phyloP scores from a whole-genome alignment of 2,329 filamentous ascomycete species.

The Neofusicoccum sp. region DNA sequence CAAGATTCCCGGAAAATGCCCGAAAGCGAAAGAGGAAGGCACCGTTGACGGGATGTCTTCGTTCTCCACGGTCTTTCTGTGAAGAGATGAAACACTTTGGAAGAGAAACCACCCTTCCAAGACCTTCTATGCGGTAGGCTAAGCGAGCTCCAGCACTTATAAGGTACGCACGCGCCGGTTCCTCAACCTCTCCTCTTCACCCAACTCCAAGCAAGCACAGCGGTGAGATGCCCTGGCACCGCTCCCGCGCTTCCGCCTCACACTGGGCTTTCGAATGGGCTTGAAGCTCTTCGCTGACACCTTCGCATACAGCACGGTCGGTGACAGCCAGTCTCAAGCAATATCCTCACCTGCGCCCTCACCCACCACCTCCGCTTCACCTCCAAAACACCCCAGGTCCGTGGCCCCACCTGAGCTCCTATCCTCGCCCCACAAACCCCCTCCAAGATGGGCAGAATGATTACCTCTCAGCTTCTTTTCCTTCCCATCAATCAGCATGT shows the following conservation, averaged over 20 bases:
- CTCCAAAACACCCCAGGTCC: not conserved
- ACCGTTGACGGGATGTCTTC: no score
- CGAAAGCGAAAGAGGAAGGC: no score
- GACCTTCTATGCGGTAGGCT: no score
- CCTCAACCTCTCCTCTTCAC: not conserved
- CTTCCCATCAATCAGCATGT: not conserved
- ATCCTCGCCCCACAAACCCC: not conserved
- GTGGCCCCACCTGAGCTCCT: not conserved
- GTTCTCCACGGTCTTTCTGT: no score
- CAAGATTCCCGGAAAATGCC: no score
- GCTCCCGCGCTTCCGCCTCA: not conserved
- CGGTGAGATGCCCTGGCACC: not conserved
- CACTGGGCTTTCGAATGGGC: no score
- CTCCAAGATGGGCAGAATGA: not conserved
- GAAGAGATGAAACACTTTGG: no score
- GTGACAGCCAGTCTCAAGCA: no score
- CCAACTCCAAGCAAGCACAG: not conserved
- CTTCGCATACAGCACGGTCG: no score
- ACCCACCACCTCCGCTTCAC: not conserved
- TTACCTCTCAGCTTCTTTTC: not conserved
- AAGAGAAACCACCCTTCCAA: no score
- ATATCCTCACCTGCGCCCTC: not conserved
- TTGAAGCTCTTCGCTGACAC: no score
- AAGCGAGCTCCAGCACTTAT: no score
- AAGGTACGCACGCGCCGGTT: not conserved